Conservation (phyloP, 768 basidiomycete genomes). For the Phaffia tasmanica region DNA sequence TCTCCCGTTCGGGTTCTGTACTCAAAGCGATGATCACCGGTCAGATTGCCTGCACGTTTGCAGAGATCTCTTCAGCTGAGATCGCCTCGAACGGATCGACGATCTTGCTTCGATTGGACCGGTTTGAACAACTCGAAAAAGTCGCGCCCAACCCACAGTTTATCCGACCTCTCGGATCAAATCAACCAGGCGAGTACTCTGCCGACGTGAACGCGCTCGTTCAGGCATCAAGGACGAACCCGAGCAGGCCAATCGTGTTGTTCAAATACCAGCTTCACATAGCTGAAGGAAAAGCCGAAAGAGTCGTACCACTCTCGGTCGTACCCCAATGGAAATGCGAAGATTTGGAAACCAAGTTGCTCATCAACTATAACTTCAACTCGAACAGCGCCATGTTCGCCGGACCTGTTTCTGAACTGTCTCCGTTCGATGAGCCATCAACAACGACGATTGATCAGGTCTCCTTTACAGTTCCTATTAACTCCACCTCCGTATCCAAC, state of each 20-base stretch:
- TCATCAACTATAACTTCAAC: constrained; percentile 37
- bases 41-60: constrained; percentile 36
- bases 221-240: constrained; percentile 21
- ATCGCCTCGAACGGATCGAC: constrained; percentile 3
- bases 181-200: constrained; percentile 32
- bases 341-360: constrained; percentile 37
- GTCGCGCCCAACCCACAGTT: constrained; percentile 41
- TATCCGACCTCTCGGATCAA: constrained; percentile 33
- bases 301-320: constrained; percentile 36
- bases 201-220: constrained; percentile 35
- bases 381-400: constrained; percentile 9
- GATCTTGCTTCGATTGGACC: constrained; percentile 36
- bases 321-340: constrained; percentile 40
- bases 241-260: constrained; percentile 29
- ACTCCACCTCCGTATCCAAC: constrained; percentile 30
- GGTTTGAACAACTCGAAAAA: constrained; percentile 40
- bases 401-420: constrained; percentile 11
- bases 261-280: constrained; percentile 42
- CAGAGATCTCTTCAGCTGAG: constrained; percentile 1
- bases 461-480: constrained; percentile 35
- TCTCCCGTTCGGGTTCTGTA: constrained; percentile 35
- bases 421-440: constrained; percentile 29
- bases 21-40: constrained; percentile 39
- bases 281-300: constrained; percentile 28
- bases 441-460: constrained; percentile 31